Evolutionary conservation across 208 protist species (phyloP).

Genomic region (Endotrypanum monterogeii): DNA sequence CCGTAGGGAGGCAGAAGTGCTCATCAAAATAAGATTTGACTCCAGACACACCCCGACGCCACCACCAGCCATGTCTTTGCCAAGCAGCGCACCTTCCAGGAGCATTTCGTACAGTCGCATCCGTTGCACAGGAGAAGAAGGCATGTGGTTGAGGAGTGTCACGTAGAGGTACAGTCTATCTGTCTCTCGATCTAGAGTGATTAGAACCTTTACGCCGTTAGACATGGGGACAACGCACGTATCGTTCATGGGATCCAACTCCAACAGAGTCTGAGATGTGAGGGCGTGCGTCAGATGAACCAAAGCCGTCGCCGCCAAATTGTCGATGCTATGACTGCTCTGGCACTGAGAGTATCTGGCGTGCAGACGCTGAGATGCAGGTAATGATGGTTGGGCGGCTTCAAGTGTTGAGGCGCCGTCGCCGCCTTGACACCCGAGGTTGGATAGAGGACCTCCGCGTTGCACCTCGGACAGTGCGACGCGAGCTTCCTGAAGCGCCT

Average conservation of each 20-base stretch:
- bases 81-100: slow-evolving; percentile 75
- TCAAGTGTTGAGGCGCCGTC: no score
- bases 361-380: background rate
- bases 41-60: slow-evolving; percentile 69
- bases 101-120: slow-evolving; percentile 73
- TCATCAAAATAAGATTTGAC: slow-evolving; percentile 75
- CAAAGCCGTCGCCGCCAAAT: slow-evolving; percentile 28
- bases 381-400: background rate
- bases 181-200: slow-evolving; percentile 74
- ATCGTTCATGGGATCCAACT: slow-evolving; percentile 57
- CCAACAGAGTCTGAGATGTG: slow-evolving; percentile 19
- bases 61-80: slow-evolving; percentile 77
- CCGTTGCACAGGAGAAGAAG: slow-evolving; percentile 22
- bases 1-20: slow-evolving; percentile 59
- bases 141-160: slow-evolving; percentile 69
- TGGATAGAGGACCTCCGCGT: no score
- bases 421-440: background rate
- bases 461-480: slow-evolving; percentile 9
- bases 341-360: background rate
- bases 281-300: slow-evolving; percentile 33
- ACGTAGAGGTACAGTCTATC: slow-evolving; percentile 80
- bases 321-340: slow-evolving; percentile 19
- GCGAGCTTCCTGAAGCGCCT: slow-evolving; percentile 15
- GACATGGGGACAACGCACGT: slow-evolving; percentile 65
- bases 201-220: slow-evolving; percentile 43